Evolutionary conservation across 2,329 filamentous ascomycete species (phyloP), one percentile per base, ranked within the genome.

Genomic region (Cladophialophora bantiana): DNA sequence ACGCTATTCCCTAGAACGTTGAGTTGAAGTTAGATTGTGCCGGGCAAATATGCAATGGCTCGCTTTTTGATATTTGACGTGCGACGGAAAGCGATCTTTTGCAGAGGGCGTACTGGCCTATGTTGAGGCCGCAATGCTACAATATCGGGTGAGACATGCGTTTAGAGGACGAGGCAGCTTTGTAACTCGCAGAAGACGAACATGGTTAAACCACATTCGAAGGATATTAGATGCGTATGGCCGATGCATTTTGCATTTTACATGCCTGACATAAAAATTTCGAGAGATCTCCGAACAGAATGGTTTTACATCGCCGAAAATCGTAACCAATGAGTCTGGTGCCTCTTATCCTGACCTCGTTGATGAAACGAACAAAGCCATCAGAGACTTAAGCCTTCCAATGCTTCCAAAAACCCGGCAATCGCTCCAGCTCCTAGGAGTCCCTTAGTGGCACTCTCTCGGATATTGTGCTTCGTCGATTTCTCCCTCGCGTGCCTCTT

Each of bases 371-470:
- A 7, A 26, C 5, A 32, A 15, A 36, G 20, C 35, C 10, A 48
- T 55, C 57, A 72, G 36, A 73, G 54, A 54, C 68, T 72, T 58
- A 80, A 74, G 2, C 74, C 75, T 60, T 79, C 78, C 52, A 80
- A 64, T n/a, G 78, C 78, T 71, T 79, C 76, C 69, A 80, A 72
- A 62, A 79, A 78, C 10, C 77, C 77, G 5, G 77, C 77, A 63
- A 79, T 76, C 13, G 78, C 78, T 15, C 76, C 76, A 26, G 76
- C 75, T 2, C 77, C 78, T 6, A 75, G 72, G 32, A 80, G 59
- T 2, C 77, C 77, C 40, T 75, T 75, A 7, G 77, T 77, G 42
- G 78, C 77, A 48, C 72, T 75, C 38, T 78, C 73, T 52, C 73
- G 74, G 13, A 78, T 61, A 57, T 74, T 71, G 32, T 74, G 75